Evolutionary conservation across 2,329 filamentous ascomycete genomes (phyloP).

Genomic region (Ophiostoma perfectum): DNA sequence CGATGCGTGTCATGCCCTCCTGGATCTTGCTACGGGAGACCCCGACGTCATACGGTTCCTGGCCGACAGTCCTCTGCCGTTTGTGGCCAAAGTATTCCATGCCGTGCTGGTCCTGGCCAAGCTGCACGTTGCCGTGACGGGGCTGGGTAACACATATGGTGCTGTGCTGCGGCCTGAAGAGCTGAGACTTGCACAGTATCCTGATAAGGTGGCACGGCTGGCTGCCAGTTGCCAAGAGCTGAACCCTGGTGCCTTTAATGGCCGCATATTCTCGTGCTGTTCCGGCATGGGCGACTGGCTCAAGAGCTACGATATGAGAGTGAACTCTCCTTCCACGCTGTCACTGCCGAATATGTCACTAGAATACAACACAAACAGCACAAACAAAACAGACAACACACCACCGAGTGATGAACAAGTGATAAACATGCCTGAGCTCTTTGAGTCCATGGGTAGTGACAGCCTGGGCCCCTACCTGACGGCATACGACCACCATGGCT

Average conservation of each 20-base stretch:
- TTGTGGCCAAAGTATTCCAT: constrained; percentile 15
- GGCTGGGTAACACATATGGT: constrained; percentile 14
- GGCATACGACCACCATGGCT: not conserved
- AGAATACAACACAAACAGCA: not conserved
- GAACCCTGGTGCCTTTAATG: constrained; percentile 6
- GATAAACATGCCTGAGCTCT: not conserved
- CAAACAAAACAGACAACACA: not conserved
- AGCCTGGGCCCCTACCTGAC: not conserved
- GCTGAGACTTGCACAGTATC: not conserved
- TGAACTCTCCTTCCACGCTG: not conserved
- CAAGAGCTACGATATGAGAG: not conserved
- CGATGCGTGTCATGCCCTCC: constrained; percentile 4
- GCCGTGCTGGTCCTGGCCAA: constrained; percentile 15
- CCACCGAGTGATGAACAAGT: not conserved
- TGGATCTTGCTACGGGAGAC: constrained; percentile 10
- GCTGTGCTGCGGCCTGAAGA: constrained; percentile 12
- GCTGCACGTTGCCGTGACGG: constrained; percentile 17
- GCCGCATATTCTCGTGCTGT: constrained; percentile 13
- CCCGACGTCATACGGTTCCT: constrained; percentile 1
- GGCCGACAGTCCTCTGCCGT: not conserved
- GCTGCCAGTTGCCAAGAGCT: not conserved
- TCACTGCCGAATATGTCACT: not conserved
- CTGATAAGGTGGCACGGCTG: not conserved
- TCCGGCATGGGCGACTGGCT: not conserved
- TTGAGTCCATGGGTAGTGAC: not conserved